phyloP scores from a whole-genome alignment of 305 asterid genomes.

The Plantago coronopus region DNA sequence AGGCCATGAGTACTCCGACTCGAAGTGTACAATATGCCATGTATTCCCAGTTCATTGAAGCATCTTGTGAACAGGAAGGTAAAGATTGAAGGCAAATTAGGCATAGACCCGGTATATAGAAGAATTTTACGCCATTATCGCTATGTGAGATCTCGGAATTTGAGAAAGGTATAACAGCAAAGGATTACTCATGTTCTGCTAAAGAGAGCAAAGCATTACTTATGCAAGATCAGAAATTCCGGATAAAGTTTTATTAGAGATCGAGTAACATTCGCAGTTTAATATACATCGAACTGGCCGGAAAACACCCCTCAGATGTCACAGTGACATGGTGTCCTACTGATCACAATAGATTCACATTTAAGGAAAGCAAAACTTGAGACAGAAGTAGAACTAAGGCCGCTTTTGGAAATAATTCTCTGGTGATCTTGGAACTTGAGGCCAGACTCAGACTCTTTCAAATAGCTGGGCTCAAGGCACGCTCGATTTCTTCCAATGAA shows the following conservation, averaged over 20 bases:
- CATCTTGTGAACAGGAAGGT: too few relatives aligned
- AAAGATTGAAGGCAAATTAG: too few relatives aligned
- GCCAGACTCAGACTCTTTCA: slow-evolving; percentile 28
- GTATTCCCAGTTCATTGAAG: too few relatives aligned
- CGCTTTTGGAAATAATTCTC: slow-evolving; percentile 11
- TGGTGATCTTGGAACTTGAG: not conserved
- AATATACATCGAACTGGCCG: slow-evolving; percentile 22
- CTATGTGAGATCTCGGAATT: too few relatives aligned
- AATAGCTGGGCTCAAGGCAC: slow-evolving; percentile 57
- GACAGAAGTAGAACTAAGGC: slow-evolving; percentile 1
- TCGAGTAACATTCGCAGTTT: slow-evolving; percentile 3
- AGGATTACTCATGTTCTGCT: too few relatives aligned
- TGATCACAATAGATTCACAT: slow-evolving; percentile 8
- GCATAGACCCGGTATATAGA: too few relatives aligned
- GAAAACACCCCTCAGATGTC: slow-evolving; percentile 1
- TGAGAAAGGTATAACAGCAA: too few relatives aligned
- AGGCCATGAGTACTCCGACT: too few relatives aligned
- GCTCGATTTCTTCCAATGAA: slow-evolving; percentile 88
- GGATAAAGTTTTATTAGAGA: slow-evolving; percentile 11
- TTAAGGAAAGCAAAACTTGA: not conserved
- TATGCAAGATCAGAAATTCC: slow-evolving; percentile 6
- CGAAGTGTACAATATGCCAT: too few relatives aligned
- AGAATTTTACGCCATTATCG: too few relatives aligned
- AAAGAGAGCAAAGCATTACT: too few relatives aligned
- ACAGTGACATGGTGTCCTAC: slow-evolving; percentile 5